Evolutionary conservation across 2,329 filamentous ascomycete species (phyloP).

Genomic region (Calonectria crousiana): DNA sequence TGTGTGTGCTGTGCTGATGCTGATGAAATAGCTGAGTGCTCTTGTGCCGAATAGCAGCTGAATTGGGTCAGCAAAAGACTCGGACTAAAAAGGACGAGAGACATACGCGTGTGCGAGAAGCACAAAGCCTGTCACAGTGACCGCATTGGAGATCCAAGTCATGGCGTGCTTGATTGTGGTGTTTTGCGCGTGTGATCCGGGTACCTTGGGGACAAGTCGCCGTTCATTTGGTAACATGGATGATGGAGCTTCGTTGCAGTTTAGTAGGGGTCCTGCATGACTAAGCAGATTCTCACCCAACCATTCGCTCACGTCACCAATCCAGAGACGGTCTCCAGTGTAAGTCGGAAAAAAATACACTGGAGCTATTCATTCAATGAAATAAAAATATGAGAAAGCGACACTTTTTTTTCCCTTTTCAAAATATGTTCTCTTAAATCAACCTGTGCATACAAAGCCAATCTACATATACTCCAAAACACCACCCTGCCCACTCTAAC

Average conservation of each 20-base stretch:
- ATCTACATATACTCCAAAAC: background rate
- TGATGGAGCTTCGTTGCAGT: conserved; percentile 13
- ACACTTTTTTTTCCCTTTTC: background rate
- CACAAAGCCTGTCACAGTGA: conserved; percentile 81
- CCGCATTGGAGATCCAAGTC: conserved; percentile 77
- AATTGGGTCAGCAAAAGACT: conserved; percentile 31
- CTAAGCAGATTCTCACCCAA: conserved; percentile 31
- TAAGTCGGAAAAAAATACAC: background rate
- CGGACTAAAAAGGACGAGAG: background rate
- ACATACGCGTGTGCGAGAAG: conserved; percentile 89
- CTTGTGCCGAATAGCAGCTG: conserved; percentile 96
- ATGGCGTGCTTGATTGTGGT: conserved; percentile 57
- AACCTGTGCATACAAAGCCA: background rate
- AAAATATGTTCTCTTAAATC: background rate
- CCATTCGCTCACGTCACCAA: background rate
- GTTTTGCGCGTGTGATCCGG: conserved; percentile 18
- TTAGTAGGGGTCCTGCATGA: conserved; percentile 33
- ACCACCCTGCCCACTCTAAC: background rate
- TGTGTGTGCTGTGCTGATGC: conserved; percentile 59
- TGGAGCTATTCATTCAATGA: background rate
- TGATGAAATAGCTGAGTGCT: conserved; percentile 83
- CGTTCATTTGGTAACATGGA: background rate
- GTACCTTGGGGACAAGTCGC: conserved; percentile 38
- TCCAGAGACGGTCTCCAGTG: background rate
- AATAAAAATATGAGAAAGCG: background rate